Conservation (phyloP, 257 asterid species). For the Solanum virginianum region DNA sequence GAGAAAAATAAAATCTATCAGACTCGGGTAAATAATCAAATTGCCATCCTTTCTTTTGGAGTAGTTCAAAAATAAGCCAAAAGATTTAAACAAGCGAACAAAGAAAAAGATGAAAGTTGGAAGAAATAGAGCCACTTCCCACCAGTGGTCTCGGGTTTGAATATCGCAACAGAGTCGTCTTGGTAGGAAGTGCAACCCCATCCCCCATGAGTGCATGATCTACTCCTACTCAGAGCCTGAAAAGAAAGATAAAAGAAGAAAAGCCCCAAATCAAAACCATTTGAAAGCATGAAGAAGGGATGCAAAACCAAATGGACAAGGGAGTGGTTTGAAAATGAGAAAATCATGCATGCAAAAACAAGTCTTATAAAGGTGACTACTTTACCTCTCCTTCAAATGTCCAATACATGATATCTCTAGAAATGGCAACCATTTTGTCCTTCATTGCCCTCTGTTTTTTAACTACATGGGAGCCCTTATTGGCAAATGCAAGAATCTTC, state of each 20-base stretch:
- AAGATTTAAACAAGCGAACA: background rate
- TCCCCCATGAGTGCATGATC: background rate
- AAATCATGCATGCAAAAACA: constrained; percentile 7
- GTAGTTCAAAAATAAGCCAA: too few relatives aligned
- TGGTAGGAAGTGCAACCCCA: background rate
- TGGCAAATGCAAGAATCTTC: constrained; percentile 30
- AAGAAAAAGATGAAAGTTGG: background rate
- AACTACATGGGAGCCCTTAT: background rate
- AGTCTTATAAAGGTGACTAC: background rate
- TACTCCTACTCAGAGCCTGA: background rate
- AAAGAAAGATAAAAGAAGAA: background rate
- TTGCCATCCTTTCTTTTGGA: too few relatives aligned
- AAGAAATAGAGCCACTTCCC: background rate
- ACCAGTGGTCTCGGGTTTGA: background rate
- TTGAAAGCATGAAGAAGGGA: background rate
- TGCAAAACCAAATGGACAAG: constrained; percentile 4
- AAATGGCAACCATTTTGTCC: constrained; percentile 14
- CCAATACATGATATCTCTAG: background rate
- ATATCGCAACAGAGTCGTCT: background rate
- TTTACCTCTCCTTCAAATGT: background rate
- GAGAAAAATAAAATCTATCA: too few relatives aligned
- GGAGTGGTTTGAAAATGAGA: constrained; percentile 16
- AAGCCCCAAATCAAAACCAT: background rate
- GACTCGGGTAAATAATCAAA: too few relatives aligned
- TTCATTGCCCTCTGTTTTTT: constrained; percentile 11